phyloP scores from a whole-genome alignment of 2,329 filamentous ascomycete species.

The Thermomyces lanuginosus region DNA sequence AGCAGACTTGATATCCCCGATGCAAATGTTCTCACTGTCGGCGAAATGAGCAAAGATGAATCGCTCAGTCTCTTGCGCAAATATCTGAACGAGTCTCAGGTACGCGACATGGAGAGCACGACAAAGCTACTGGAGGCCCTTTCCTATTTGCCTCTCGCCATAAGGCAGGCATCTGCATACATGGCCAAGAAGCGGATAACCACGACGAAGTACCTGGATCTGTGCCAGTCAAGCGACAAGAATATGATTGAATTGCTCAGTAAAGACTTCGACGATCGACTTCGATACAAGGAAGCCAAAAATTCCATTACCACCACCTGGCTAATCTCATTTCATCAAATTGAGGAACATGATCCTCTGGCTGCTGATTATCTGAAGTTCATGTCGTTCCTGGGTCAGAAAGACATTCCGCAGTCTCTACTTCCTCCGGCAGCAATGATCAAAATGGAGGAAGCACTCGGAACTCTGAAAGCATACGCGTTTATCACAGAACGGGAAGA shows the following conservation, averaged over 20 bases:
- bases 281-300: conserved; percentile 13
- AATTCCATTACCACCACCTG: conserved; percentile 23
- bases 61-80: too few species aligned
- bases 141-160: conserved; percentile 12
- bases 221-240: conserved; percentile 11
- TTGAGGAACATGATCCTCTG: conserved; percentile 11
- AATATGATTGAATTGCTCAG: conserved; percentile 17
- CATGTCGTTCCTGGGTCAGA: conserved; percentile 18
- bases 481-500: conserved; percentile 12
- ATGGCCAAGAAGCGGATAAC: conserved; percentile 7
- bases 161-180: conserved; percentile 12
- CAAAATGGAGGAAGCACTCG: conserved; percentile 14
- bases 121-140: conserved; percentile 9
- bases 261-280: conserved; percentile 17
- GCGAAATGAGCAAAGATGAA: conserved; percentile 2
- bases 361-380: conserved; percentile 21
- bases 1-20: conserved; percentile 9
- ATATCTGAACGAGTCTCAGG: too few species aligned
- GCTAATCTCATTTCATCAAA: conserved; percentile 19
- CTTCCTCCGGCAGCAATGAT: conserved; percentile 12
- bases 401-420: conserved; percentile 18
- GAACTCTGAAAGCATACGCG: conserved; percentile 17
- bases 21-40: conserved; percentile 6
- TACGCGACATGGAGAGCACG: conserved; percentile 4
- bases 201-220: conserved; percentile 7